Conservation (phyloP, 2,329 filamentous ascomycete species). For the Mycosphaerella sp. region DNA sequence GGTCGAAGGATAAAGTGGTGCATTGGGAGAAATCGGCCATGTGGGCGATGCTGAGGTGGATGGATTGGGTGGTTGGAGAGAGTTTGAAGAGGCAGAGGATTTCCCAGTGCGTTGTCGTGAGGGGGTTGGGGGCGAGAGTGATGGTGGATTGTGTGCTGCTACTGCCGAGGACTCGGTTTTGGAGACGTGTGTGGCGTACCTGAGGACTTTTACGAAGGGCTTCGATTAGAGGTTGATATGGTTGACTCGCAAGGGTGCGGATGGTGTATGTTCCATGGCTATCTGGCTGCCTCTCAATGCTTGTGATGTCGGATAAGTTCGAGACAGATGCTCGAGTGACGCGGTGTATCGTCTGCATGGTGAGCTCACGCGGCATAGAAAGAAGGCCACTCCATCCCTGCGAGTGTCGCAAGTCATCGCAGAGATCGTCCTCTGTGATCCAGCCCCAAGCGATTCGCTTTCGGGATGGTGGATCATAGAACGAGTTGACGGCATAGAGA, state of each 20-base stretch:
- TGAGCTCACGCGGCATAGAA: conserved; percentile 42
- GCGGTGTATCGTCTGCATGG: conserved; percentile 35
- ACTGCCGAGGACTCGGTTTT: not conserved
- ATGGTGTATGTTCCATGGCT: conserved; percentile 35
- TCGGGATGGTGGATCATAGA: conserved; percentile 40
- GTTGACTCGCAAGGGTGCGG: conserved; percentile 37
- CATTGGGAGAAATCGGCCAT: conserved; percentile 21
- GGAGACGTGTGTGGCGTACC: conserved; percentile 10
- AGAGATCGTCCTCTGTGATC: conserved; percentile 48
- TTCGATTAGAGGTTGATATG: conserved; percentile 16
- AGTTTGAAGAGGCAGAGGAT: conserved; percentile 22
- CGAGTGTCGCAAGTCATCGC: conserved; percentile 37
- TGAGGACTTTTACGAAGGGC: conserved; percentile 26
- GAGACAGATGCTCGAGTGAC: conserved; percentile 37
- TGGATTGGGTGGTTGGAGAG: conserved; percentile 16
- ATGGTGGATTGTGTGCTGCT: conserved; percentile 1
- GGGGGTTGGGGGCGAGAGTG: conserved; percentile 7
- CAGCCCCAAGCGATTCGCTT: conserved; percentile 45
- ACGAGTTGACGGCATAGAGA: conserved; percentile 47
- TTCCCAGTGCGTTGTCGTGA: conserved; percentile 22
- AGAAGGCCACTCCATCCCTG: conserved; percentile 48
- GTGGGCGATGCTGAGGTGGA: conserved; percentile 24
- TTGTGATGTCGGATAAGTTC: conserved; percentile 38
- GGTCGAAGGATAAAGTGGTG: conserved; percentile 39
- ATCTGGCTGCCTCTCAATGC: conserved; percentile 32